phyloP scores from a whole-genome alignment of 2,329 filamentous ascomycete species.

The Trichoderma pleuroti region DNA sequence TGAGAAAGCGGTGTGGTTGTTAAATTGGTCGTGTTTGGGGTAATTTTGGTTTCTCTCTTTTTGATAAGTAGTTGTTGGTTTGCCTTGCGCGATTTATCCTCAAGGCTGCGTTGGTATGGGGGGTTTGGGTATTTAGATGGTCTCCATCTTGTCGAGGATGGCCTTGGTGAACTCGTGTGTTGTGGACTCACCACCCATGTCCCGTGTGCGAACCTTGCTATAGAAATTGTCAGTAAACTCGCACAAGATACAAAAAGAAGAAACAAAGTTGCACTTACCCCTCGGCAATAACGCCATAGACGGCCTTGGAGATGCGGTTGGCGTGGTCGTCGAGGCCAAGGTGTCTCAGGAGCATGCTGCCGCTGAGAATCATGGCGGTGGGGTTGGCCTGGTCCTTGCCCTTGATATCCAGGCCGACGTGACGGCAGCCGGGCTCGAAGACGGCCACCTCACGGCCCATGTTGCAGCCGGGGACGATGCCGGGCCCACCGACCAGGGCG shows the following conservation, averaged over 20 bases:
- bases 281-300: constrained; percentile 76
- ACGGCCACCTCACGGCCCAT: constrained; percentile 98
- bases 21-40: constrained; percentile 15
- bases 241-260: too few relatives aligned
- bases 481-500: constrained; percentile 92
- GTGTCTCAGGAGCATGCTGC: constrained; percentile 95
- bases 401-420: constrained; percentile 99
- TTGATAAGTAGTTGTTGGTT: neutral
- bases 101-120: neutral
- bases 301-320: constrained; percentile 91
- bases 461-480: constrained; percentile 97
- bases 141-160: constrained; percentile 94
- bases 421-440: constrained; percentile 98
- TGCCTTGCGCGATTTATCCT: neutral
- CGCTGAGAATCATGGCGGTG: constrained; percentile 89
- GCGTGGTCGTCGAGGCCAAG: constrained; percentile 96
- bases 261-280: too few relatives aligned
- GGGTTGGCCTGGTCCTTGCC: constrained; percentile 99
- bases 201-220: constrained; percentile 82
- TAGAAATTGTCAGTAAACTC: constrained; percentile 44
- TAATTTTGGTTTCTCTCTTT: constrained; percentile 14
- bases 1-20: constrained; percentile 7
- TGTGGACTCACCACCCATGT: constrained; percentile 88
- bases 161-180: constrained; percentile 95
- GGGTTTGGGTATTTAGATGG: constrained; percentile 45